phyloP scores from a whole-genome alignment of 257 asterid genomes.

The Eucommia ulmoides region DNA sequence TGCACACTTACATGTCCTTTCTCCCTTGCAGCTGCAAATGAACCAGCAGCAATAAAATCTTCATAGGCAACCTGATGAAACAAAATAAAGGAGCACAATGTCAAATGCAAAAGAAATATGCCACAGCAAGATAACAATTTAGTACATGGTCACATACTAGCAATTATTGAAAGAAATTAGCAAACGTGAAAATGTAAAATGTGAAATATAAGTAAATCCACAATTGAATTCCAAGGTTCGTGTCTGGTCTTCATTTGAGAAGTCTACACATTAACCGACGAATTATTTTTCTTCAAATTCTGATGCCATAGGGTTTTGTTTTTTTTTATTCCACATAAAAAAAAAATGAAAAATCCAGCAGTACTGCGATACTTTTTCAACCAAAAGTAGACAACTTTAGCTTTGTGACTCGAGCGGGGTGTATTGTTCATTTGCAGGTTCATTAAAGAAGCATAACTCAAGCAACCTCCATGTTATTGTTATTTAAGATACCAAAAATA shows the following conservation, averaged over 20 bases:
- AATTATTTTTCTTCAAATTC: not conserved
- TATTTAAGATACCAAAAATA: slow-evolving; percentile 5
- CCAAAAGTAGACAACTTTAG: not conserved
- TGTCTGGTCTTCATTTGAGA: not conserved
- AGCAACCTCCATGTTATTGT: slow-evolving; percentile 3
- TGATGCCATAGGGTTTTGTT: not conserved
- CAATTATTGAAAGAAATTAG: not conserved
- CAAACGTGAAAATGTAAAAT: not conserved
- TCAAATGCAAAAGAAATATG: not conserved
- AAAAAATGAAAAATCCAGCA: not conserved
- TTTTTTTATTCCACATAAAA: not conserved
- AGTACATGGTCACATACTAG: not conserved
- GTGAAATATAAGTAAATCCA: not conserved
- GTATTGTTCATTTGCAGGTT: not conserved
- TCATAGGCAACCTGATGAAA: slow-evolving; percentile 67
- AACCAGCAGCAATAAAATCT: slow-evolving; percentile 90
- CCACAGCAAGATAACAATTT: too few species aligned
- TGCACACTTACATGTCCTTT: slow-evolving; percentile 80
- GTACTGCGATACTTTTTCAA: too few species aligned
- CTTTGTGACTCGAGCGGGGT: not conserved
- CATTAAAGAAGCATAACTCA: not conserved
- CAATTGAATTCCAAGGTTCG: not conserved
- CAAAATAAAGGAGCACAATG: not conserved
- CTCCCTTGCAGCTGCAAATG: slow-evolving; percentile 86
- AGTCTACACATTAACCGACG: not conserved